Evolutionary conservation across 164 flowering plant species (phyloP), one percentile per base, ranked within the genome.

Genomic region (Nymphaea thermarum): DNA sequence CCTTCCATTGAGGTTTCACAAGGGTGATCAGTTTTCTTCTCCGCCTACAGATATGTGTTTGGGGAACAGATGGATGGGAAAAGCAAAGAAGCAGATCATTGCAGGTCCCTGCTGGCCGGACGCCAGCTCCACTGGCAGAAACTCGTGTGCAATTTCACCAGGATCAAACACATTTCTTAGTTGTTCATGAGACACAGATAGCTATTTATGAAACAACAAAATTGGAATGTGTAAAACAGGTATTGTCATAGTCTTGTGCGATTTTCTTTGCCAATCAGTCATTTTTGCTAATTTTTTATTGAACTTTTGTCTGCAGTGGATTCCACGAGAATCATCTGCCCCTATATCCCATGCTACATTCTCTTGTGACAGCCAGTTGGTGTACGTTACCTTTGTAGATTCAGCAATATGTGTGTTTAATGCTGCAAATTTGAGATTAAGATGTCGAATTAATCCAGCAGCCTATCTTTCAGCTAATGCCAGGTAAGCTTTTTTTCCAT

Each of bases 1-100:
- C 36, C 36, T 25, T 25, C 36, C 36, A 25, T 74, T 75, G 4
- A 8, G 16, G 16, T 8, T 8, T 16, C 41, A 8, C 12, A 55
- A 6, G n/a, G 42, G 42, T 36, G 16, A 61, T 61, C 42, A 36
- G 11, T 36, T 6, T 61, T 61, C 42, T n/a, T 70, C 11, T 61
- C 25, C 6, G 2, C 8, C 42, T 67, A 11, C 86, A 90, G 99
- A 74, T 94, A 16, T 90, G 96, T 75, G 86, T 91, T 60, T 94
- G 98, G 99, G 84, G 83, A 71, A 83, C 85, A 6, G 99, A 91
- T 83, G 89, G 80, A 71, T 94, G 99, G 99, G 94, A 90, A 70
- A 94, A 81, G 81, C 88, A 83, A 67, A 72, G 76, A 16, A 82
- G 77, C 68, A 87, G 76, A 65, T 73, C 70, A 60, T 74, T 94